phyloP scores from a whole-genome alignment of 495 filamentous ascomycete genomes.

The Talaromyces nanjingensis region DNA sequence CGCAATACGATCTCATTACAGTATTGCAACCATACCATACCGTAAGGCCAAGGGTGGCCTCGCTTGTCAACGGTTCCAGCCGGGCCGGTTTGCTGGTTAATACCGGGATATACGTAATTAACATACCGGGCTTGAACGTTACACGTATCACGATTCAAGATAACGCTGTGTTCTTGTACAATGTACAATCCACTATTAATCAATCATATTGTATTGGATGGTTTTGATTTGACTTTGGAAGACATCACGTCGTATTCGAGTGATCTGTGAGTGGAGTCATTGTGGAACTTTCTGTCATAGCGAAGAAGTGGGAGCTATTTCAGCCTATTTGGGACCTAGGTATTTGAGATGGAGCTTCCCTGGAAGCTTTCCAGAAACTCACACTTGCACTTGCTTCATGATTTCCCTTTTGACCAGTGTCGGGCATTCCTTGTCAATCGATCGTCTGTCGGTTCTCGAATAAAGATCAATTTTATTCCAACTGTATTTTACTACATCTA shows the following conservation, averaged over 20 bases:
- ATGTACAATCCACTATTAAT: not conserved
- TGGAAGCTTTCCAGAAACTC: not conserved
- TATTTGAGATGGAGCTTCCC: constrained; percentile 5
- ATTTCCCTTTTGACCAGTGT: not conserved
- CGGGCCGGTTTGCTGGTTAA: constrained; percentile 13
- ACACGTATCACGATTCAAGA: not conserved
- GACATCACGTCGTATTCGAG: not conserved
- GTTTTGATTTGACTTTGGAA: not conserved
- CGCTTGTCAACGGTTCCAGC: constrained; percentile 25
- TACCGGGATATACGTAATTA: not conserved
- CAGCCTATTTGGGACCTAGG: not conserved
- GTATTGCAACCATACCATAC: not conserved
- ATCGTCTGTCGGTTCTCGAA: too few species aligned
- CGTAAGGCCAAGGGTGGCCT: not conserved
- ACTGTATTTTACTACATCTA: not conserved
- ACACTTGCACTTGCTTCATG: not conserved
- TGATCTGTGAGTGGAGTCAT: not conserved
- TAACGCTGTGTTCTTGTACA: not conserved
- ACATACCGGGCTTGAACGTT: not conserved
- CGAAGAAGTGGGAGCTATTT: not conserved
- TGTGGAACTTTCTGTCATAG: not conserved
- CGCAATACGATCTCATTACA: not conserved
- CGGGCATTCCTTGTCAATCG: not conserved
- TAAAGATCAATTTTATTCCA: not conserved
- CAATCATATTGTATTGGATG: not conserved